These are phyloP conservation scores for Hypoxylon crocopeplum DNA, from an alignment of 495 filamentous ascomycete genomes.

Conservation along the genomic window DNA sequence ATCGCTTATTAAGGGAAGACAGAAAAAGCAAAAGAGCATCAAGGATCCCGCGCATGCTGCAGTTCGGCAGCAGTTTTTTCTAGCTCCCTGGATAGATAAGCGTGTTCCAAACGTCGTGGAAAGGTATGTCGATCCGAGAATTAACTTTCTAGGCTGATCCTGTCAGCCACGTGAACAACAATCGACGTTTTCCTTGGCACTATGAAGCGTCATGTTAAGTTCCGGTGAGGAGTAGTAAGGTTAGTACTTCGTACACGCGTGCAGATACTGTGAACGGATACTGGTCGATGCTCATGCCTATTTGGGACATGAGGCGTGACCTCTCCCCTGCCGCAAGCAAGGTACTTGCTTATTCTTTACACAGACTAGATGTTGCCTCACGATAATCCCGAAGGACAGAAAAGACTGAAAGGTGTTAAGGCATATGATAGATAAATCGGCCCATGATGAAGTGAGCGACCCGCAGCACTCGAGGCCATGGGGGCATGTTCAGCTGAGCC, in stretches of 20 bases:
- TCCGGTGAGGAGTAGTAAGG: constrained; percentile 20
- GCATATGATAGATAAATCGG: constrained; percentile 1
- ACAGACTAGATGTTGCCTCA: constrained; percentile 10
- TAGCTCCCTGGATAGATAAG: not conserved
- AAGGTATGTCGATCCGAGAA: constrained; percentile 27
- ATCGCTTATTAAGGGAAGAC: constrained; percentile 9
- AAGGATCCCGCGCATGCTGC: not conserved
- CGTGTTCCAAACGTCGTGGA: constrained; percentile 14
- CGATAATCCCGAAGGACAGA: constrained; percentile 15
- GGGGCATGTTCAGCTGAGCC: constrained; percentile 22
- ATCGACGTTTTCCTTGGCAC: constrained; percentile 21
- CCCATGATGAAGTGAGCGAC: constrained; percentile 12
- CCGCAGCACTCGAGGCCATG: constrained; percentile 4
- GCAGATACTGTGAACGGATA: constrained; percentile 25
- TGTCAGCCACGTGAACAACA: constrained; percentile 36
- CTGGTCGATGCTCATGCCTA: constrained; percentile 16
- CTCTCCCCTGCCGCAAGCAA: constrained; percentile 1
- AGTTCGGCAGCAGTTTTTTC: constrained; percentile 3
- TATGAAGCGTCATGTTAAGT: constrained; percentile 12
- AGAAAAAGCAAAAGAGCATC: constrained; percentile 24
- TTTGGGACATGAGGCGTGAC: constrained; percentile 15
- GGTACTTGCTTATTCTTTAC: constrained; percentile 16
- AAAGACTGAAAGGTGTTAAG: not conserved
- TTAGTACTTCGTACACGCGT: constrained; percentile 9
- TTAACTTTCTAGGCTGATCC: constrained; percentile 6